A percentile compares a stretch with the other conserved stretches of the same genome.
phyloP scores from a whole-genome alignment of 2,329 filamentous ascomycete species.

The Pseudopithomyces chartarum region DNA sequence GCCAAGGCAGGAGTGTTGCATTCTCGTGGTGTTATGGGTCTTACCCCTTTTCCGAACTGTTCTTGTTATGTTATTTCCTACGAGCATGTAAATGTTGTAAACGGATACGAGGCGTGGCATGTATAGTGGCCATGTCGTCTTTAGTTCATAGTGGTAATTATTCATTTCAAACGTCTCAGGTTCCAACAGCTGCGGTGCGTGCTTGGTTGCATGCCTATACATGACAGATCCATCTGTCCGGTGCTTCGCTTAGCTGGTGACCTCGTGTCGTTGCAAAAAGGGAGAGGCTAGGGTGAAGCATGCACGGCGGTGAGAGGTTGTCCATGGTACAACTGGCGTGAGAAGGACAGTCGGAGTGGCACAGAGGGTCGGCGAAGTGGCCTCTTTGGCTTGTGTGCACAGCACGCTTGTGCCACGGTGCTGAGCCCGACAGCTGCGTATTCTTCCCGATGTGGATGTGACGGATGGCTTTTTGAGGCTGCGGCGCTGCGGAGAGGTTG shows the following conservation, averaged over 20 bases:
- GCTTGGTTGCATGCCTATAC: background rate
- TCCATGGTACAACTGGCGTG: background rate
- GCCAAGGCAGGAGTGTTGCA: conserved; percentile 25
- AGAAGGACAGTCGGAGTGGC: background rate
- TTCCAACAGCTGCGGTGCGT: background rate
- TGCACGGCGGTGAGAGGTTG: conserved; percentile 1
- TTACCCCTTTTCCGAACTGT: background rate
- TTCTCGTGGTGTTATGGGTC: conserved; percentile 16
- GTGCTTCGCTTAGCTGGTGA: background rate
- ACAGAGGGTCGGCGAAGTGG: conserved; percentile 5
- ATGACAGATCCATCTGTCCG: background rate
- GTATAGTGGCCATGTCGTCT: conserved; percentile 15
- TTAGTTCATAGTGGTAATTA: conserved; percentile 16
- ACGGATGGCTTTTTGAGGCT: conserved; percentile 16
- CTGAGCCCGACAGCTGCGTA: conserved; percentile 12
- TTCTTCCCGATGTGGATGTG: conserved; percentile 14
- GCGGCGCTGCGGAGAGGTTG: conserved; percentile 4
- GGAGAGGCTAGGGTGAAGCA: background rate
- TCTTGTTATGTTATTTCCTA: conserved; percentile 2
- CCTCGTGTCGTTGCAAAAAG: background rate
- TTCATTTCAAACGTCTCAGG: background rate
- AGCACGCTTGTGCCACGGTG: conserved; percentile 6
- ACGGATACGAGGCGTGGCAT: conserved; percentile 5
- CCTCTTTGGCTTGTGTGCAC: background rate
- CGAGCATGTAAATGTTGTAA: conserved; percentile 3